Evolutionary conservation across 2,329 filamentous ascomycete species (phyloP), one percentile per base, ranked within the genome.

Genomic region (Stagonosporopsis chrysanthemi): DNA sequence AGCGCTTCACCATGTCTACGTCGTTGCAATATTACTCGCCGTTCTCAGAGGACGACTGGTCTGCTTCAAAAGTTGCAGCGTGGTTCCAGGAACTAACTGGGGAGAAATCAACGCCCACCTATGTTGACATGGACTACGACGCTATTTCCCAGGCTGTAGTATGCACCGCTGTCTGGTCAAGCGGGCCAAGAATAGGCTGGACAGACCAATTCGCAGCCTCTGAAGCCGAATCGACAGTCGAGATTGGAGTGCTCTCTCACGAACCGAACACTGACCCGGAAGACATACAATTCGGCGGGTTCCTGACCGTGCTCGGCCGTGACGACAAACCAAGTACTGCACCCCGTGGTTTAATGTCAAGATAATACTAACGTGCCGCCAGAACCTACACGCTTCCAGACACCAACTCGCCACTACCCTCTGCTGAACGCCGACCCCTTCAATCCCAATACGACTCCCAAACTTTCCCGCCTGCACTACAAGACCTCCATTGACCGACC

Each of bases 321-420:
- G 86, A 92, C 67, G 82, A 82, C 36, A 86, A 87, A 62, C 86
- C 91, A 11, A 83, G 84, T 85, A 48, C 52, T 77, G 53, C 29
- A 29, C 22, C 39, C 19, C 19, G 17, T 22, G 39, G 4, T 36
- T 15, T 15, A 23, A 2, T 19, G 33, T 17, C n/a, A 39, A 4
- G 1, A 38, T 38, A 42, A 33, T 61, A 62, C 40, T 46, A 35
- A 52, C 50, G 48, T 35, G 36, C n/a, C 11, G 14, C 47, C 63
- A 84, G 90, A 89, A 36, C 84, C 90, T 2, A 90, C 91, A 0
- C 80, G 94, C 42, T 97, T 98, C 79, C 87, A 90, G 40, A 96
- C 97, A 65, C 87, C 89, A 23, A 95, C 96, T 64, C 87, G 92
- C 0, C 93, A 97, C 75, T 86, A 90, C 65, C 80, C 84, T 12